A percentile compares a stretch with the other conserved stretches of the same genome.
These are phyloP conservation scores for Malus sieversii DNA, from an alignment of 306 rosid species.

Conservation along the genomic window DNA sequence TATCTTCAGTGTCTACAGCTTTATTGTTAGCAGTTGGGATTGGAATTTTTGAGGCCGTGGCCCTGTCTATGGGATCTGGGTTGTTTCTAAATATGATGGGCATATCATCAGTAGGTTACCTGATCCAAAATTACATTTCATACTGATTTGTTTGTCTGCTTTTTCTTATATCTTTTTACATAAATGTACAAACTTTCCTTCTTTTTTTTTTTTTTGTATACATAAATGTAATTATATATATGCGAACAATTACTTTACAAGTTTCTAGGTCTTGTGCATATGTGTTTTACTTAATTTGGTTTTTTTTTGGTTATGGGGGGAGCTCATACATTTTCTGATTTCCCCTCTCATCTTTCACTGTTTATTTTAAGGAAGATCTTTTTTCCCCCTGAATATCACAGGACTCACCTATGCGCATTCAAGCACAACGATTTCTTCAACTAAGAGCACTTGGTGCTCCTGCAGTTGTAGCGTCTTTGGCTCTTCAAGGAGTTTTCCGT, in stretches of 20 bases:
- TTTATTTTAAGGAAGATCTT: background rate
- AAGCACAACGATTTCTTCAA: slow-evolving; percentile 59
- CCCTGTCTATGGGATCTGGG: slow-evolving; percentile 67
- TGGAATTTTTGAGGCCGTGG: slow-evolving; percentile 82
- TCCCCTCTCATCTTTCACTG: background rate
- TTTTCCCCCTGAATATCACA: slow-evolving; percentile 17
- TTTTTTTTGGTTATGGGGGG: background rate
- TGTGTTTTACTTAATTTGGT: background rate
- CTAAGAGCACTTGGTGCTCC: slow-evolving; percentile 96
- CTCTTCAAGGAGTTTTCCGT: slow-evolving; percentile 96
- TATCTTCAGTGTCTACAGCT: slow-evolving; percentile 92
- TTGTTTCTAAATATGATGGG: slow-evolving; percentile 68
- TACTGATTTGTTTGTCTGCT: background rate
- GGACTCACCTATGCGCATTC: slow-evolving; percentile 58
- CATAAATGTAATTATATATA: background rate
- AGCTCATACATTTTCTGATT: background rate
- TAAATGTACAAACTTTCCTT: background rate
- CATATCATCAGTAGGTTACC: slow-evolving; percentile 55
- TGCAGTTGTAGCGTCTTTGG: slow-evolving; percentile 89
- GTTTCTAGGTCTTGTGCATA: background rate
- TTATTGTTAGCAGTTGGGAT: slow-evolving; percentile 65
- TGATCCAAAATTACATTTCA: background rate
- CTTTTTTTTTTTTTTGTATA: background rate
- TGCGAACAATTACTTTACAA: background rate
- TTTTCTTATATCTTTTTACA: background rate